Conservation (phyloP, 176 grass and related monocot genomes). For the Lolium rigidum region DNA sequence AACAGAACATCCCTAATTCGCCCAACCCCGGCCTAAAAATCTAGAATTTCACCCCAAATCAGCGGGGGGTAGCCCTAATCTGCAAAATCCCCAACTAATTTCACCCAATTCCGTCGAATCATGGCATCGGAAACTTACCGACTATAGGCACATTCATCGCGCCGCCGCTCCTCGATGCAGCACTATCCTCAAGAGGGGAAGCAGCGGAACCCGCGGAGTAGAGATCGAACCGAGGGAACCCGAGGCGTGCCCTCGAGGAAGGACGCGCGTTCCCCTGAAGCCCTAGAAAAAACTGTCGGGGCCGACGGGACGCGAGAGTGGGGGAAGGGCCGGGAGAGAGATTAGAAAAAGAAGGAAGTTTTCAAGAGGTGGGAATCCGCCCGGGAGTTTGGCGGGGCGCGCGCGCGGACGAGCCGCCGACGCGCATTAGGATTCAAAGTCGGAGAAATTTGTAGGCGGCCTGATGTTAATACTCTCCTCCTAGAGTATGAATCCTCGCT, state of each 20-base stretch:
- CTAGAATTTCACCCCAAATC: constrained; percentile 30
- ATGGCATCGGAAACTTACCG: constrained; percentile 50
- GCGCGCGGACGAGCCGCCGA: constrained; percentile 2
- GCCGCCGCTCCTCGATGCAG: constrained; percentile 31
- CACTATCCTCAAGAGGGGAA: neutral
- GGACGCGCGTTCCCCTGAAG: constrained; percentile 6
- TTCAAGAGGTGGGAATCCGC: neutral
- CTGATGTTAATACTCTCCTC: neutral
- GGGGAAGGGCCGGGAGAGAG: neutral
- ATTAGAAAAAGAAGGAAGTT: neutral
- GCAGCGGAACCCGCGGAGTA: neutral
- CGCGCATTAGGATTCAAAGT: constrained; percentile 14
- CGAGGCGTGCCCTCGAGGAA: constrained; percentile 14
- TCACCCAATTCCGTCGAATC: neutral
- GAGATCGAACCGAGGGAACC: constrained; percentile 5
- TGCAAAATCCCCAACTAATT: neutral
- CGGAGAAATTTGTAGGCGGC: neutral
- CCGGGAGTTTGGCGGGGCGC: neutral
- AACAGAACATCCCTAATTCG: constrained; percentile 6
- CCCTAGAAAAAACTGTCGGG: constrained; percentile 25
- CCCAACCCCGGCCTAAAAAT: constrained; percentile 1
- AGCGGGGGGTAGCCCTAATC: neutral
- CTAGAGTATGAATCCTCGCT: neutral
- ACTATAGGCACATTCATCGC: constrained; percentile 90
- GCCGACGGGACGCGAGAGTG: neutral